A percentile compares a stretch with the other conserved stretches of the same genome.
Conservation (phyloP, 2,329 filamentous ascomycete species). For the Parastagonospora nodorum region DNA sequence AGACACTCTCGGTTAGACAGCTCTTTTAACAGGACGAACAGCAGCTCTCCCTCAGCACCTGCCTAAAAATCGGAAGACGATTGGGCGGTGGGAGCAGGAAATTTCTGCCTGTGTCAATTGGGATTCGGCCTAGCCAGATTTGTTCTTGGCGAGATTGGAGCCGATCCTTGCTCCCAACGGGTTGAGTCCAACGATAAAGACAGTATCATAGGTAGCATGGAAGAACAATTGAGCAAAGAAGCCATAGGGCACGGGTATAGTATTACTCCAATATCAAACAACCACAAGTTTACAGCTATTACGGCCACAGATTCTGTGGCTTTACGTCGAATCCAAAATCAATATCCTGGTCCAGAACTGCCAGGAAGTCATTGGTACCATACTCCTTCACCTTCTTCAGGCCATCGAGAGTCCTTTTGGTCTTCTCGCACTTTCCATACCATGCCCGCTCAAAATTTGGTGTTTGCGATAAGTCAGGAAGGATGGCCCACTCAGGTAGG, state of each 20-base stretch:
- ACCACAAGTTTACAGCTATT: constrained; percentile 1
- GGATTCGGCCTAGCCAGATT: no score
- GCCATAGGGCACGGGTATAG: no score
- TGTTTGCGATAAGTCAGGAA: constrained; percentile 18
- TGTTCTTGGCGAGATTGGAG: no score
- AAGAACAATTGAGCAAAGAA: no score
- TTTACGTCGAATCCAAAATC: constrained; percentile 28
- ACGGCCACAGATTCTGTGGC: constrained; percentile 16
- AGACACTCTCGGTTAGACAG: no score
- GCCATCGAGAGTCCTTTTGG: constrained; percentile 11
- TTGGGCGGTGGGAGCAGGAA: background rate
- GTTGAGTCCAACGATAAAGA: no score
- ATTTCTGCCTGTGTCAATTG: background rate
- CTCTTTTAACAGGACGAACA: no score
- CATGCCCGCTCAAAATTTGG: constrained; percentile 38
- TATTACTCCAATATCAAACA: background rate
- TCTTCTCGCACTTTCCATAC: constrained; percentile 35
- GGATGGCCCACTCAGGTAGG: constrained; percentile 39
- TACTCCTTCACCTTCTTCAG: constrained; percentile 15
- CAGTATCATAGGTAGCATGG: no score
- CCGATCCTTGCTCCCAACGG: no score
- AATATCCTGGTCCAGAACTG: constrained; percentile 26
- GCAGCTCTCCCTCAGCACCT: no score
- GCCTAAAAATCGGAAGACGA: no score
- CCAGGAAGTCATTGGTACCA: constrained; percentile 29